Evolutionary conservation across 495 filamentous ascomycete genomes (phyloP).

Genomic region (Daldinia bambusicola): DNA sequence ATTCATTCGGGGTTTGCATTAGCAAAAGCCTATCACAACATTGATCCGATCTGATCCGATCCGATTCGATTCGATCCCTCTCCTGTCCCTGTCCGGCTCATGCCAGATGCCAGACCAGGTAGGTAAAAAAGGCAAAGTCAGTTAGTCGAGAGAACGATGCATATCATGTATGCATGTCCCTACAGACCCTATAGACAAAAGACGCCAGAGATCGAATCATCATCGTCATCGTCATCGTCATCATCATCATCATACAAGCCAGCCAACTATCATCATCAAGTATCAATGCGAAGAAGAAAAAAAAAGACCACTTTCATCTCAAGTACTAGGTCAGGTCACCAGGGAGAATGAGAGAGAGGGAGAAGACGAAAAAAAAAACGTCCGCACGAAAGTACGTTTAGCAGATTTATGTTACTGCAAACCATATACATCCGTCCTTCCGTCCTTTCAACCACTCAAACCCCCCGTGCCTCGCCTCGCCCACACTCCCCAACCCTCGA

Average conservation of each 20-base stretch:
- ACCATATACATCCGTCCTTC: constrained; percentile 9
- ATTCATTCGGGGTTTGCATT: constrained; percentile 40
- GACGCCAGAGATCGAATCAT: neutral
- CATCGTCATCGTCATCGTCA: no score
- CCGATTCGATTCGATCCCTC: neutral
- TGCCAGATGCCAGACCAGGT: neutral
- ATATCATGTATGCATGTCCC: no score
- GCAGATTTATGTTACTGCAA: constrained; percentile 17
- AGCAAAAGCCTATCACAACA: constrained; percentile 41
- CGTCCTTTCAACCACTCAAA: constrained; percentile 8
- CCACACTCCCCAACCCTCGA: constrained; percentile 2
- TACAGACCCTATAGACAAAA: constrained; percentile 10
- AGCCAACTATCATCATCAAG: neutral
- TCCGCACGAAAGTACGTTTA: constrained; percentile 5
- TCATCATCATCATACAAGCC: neutral
- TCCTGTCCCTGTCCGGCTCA: constrained; percentile 28
- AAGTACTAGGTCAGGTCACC: constrained; percentile 1
- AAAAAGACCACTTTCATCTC: constrained; percentile 1
- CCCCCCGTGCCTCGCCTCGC: constrained; percentile 1
- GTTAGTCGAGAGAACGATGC: neutral
- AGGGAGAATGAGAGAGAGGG: neutral
- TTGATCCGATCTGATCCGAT: constrained; percentile 18
- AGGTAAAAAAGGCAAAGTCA: no score
- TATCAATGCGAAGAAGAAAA: constrained; percentile 1
- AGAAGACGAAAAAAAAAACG: constrained; percentile 2